Conservation (phyloP, 495 filamentous ascomycete species). For the Pyronema omphalodes region DNA sequence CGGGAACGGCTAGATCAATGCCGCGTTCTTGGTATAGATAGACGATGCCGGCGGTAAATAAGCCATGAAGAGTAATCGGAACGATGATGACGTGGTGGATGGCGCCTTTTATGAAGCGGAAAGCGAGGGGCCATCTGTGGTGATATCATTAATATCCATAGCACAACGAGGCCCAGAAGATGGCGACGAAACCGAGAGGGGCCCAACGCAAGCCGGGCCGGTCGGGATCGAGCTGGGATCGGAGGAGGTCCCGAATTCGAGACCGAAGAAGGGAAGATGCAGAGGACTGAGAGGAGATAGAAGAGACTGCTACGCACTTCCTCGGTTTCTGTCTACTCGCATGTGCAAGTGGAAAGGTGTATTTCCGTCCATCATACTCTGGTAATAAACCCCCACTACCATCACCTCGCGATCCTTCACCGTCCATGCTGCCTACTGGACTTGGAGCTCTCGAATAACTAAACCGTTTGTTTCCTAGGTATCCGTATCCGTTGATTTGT, state of each 20-base stretch:
- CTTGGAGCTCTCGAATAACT: no score
- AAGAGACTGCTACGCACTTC: constrained; percentile 25
- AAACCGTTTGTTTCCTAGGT: no score
- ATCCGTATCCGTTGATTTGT: no score
- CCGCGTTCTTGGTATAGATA: constrained; percentile 40
- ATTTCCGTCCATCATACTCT: background rate
- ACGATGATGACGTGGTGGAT: constrained; percentile 47
- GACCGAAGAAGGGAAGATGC: background rate
- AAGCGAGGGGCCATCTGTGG: constrained; percentile 48
- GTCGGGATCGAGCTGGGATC: no score
- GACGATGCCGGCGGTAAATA: constrained; percentile 45
- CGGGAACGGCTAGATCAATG: constrained; percentile 40
- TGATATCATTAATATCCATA: background rate
- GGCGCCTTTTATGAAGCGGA: constrained; percentile 59
- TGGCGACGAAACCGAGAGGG: no score
- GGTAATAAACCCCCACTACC: no score
- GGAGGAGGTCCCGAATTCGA: no score
- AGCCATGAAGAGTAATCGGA: constrained; percentile 44
- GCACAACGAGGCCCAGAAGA: no score
- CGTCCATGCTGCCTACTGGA: no score
- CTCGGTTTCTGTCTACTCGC: constrained; percentile 39
- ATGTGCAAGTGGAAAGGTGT: constrained; percentile 32
- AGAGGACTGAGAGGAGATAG: background rate
- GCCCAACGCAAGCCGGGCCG: no score
- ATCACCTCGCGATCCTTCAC: no score